phyloP scores from a whole-genome alignment of 78 protist genomes.

The Andalucia godoyi region DNA sequence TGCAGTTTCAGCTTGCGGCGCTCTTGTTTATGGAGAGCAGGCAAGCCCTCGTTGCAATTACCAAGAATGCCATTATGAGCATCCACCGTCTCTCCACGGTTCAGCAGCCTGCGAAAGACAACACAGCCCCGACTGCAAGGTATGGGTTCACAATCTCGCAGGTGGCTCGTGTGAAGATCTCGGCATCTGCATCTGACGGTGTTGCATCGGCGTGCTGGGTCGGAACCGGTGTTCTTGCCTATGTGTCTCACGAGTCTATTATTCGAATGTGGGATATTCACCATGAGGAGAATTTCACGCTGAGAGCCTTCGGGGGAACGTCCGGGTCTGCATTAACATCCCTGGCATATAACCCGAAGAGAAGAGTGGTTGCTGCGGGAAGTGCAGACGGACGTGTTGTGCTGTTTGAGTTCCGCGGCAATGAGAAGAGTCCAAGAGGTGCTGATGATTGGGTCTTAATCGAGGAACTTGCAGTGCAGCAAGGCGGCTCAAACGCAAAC shows the following conservation, averaged over 20 bases:
- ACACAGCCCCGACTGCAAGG: no score
- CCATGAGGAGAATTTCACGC: background rate
- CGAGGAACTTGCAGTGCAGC: background rate
- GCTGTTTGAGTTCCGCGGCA: conserved; percentile 1
- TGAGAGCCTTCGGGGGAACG: background rate
- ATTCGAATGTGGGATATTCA: conserved; percentile 5
- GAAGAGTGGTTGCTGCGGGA: background rate
- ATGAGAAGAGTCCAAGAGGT: no score
- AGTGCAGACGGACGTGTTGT: conserved; percentile 3
- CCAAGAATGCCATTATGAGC: background rate
- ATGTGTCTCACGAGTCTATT: background rate
- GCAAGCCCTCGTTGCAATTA: background rate
- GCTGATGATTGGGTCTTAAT: background rate
- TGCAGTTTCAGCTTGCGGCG: background rate
- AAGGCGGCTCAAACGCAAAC: background rate
- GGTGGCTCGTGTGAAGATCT: background rate
- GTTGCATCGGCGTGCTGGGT: background rate
- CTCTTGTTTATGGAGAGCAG: background rate
- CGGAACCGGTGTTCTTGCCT: background rate
- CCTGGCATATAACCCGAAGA: background rate
- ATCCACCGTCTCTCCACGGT: background rate
- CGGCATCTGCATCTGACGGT: background rate
- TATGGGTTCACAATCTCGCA: background rate
- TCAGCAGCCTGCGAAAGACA: no score
- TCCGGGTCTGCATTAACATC: background rate